phyloP scores from a whole-genome alignment of 2,329 filamentous ascomycete genomes.

The Pseudopithomyces maydicus region DNA sequence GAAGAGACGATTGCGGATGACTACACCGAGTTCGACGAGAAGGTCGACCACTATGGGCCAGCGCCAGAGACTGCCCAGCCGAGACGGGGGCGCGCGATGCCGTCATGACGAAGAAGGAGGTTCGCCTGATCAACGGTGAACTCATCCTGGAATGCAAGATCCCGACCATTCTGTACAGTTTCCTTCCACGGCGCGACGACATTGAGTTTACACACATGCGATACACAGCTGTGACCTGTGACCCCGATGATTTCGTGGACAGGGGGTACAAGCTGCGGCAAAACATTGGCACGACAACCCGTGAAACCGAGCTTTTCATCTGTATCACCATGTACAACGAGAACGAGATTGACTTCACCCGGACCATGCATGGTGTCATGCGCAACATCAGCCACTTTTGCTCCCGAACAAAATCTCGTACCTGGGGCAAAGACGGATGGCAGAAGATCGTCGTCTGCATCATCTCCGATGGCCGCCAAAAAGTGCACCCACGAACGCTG shows the following conservation, averaged over 20 bases:
- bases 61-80: constrained; percentile 87
- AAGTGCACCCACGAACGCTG: constrained; percentile 89
- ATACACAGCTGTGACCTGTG: constrained; percentile 97
- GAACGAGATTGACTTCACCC: constrained; percentile 92
- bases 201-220: constrained; percentile 98
- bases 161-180: constrained; percentile 96
- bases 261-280: constrained; percentile 92
- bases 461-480: constrained; percentile 90
- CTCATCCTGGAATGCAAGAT: constrained; percentile 99
- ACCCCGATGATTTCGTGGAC: constrained; percentile 89
- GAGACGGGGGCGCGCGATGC: constrained; percentile 81
- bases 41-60: constrained; percentile 81
- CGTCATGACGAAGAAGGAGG: constrained; percentile 91
- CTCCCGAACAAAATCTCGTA: constrained; percentile 85
- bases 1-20: constrained; percentile 64
- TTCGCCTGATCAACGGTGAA: constrained; percentile 95
- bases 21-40: constrained; percentile 54
- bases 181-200: constrained; percentile 89
- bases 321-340: constrained; percentile 99
- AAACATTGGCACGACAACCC: constrained; percentile 78
- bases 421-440: constrained; percentile 97
- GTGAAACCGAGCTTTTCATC: constrained; percentile 95
- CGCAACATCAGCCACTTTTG: constrained; percentile 98
- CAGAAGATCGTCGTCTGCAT: constrained; percentile 99
- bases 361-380: constrained; percentile 99